A percentile compares a stretch with the other conserved stretches of the same genome.
Evolutionary conservation across 2,329 filamentous ascomycete genomes (phyloP).

Genomic region (Penicillium sp.): DNA sequence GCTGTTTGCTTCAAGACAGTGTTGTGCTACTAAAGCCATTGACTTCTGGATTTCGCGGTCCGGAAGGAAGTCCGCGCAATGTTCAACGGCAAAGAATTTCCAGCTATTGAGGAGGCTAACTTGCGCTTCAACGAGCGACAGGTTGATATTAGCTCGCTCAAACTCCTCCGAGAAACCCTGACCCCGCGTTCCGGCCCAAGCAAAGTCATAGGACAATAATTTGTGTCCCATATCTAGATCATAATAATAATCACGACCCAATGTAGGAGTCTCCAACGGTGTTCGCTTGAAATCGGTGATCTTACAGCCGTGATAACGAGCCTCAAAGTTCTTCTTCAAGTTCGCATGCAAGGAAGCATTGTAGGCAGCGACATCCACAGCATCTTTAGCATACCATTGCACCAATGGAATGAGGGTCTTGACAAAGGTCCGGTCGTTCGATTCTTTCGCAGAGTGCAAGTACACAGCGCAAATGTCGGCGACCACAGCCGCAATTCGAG

Average conservation of each 20-base stretch:
- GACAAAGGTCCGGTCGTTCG: constrained; percentile 66
- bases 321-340: constrained; percentile 78
- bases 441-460: constrained; percentile 79
- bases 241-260: constrained; percentile 82
- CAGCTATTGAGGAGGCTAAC: constrained; percentile 82
- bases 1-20: constrained; percentile 77
- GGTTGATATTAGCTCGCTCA: constrained; percentile 80
- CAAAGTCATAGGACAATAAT: constrained; percentile 73
- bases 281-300: constrained; percentile 81
- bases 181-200: constrained; percentile 67
- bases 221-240: constrained; percentile 71
- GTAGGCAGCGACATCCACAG: constrained; percentile 75
- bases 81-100: constrained; percentile 82
- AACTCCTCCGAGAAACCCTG: constrained; percentile 82
- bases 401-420: constrained; percentile 72
- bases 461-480: constrained; percentile 90
- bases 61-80: constrained; percentile 64
- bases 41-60: constrained; percentile 62
- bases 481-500: constrained; percentile 74
- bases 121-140: constrained; percentile 90
- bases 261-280: constrained; percentile 60
- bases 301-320: constrained; percentile 70
- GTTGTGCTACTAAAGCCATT: constrained; percentile 71
- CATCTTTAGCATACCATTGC: constrained; percentile 76
- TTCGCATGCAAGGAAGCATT: constrained; percentile 85